These are phyloP conservation scores for Sporothrix inflata DNA, from an alignment of 2,329 filamentous ascomycete species.

Conservation along the genomic window DNA sequence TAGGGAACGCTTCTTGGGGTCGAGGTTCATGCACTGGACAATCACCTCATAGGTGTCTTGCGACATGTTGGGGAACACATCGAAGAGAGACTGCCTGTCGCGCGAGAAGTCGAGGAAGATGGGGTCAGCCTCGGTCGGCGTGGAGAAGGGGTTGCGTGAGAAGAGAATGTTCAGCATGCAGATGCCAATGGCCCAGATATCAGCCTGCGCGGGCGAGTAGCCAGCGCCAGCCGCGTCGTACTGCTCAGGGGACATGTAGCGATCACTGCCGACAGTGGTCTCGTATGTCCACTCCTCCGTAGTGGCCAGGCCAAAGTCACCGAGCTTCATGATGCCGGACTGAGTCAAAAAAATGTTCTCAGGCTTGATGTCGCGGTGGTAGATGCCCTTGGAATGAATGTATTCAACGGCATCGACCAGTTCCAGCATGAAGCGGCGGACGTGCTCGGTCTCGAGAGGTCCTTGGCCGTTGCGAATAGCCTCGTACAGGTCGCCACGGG, in stretches of 20 bases:
- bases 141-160: constrained; percentile 93
- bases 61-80: constrained; percentile 98
- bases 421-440: constrained; percentile 96
- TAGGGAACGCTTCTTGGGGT: constrained; percentile 86
- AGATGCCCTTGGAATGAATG: constrained; percentile 88
- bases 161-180: constrained; percentile 96
- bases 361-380: constrained; percentile 97
- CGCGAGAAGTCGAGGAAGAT: constrained; percentile 91
- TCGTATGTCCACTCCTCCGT: constrained; percentile 89
- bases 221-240: constrained; percentile 86
- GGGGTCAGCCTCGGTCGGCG: constrained; percentile 85
- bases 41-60: constrained; percentile 97
- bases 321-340: constrained; percentile 88
- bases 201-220: constrained; percentile 90
- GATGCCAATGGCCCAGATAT: constrained; percentile 97
- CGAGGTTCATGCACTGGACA: constrained; percentile 84
- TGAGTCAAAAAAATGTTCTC: constrained; percentile 97
- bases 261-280: constrained; percentile 92
- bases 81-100: constrained; percentile 94
- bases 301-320: constrained; percentile 93
- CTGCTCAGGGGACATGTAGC: constrained; percentile 99
- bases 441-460: constrained; percentile 92
- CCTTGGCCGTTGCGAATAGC: constrained; percentile 88
- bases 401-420: constrained; percentile 86
- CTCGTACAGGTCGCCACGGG: constrained; percentile 95